These are phyloP conservation scores for Silene vulgaris DNA, from an alignment of 179 eudicot genomes.

Conservation along the genomic window DNA sequence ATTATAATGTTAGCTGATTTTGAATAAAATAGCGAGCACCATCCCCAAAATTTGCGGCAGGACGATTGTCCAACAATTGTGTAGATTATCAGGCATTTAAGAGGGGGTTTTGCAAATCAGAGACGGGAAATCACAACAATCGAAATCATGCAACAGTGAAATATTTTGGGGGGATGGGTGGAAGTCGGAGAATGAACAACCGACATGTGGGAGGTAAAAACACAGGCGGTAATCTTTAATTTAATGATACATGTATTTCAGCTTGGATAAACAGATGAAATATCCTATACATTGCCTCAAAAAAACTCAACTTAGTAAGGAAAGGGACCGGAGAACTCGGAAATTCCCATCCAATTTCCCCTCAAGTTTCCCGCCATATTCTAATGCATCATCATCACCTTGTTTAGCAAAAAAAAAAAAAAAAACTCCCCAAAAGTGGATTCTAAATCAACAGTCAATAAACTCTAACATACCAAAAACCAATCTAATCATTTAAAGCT, in stretches of 20 bases:
- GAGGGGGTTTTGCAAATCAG: too few species aligned
- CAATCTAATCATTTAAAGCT: conserved; percentile 19
- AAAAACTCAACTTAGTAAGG: background rate
- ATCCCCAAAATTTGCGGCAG: too few species aligned
- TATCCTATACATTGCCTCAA: conserved; percentile 3
- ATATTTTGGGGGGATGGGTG: background rate
- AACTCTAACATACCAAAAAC: background rate
- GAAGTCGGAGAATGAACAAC: background rate
- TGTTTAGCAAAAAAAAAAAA: conserved; percentile 11
- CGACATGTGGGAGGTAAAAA: background rate
- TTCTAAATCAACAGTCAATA: conserved; percentile 2
- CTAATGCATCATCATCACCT: conserved; percentile 13
- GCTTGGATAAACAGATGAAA: conserved; percentile 3
- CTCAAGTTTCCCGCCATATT: background rate
- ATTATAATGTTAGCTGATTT: too few species aligned
- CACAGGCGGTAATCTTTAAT: background rate
- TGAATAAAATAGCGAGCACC: too few species aligned
- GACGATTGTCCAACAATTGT: too few species aligned
- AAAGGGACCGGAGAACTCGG: background rate
- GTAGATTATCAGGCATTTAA: too few species aligned
- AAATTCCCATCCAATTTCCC: background rate
- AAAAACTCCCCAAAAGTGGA: conserved; percentile 7
- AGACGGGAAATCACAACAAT: too few species aligned
- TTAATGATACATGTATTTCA: background rate
- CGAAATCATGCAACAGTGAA: too few species aligned